phyloP scores from a whole-genome alignment of 1,139 yeast genomes.

The Nakaseomyces uthaithaninus region DNA sequence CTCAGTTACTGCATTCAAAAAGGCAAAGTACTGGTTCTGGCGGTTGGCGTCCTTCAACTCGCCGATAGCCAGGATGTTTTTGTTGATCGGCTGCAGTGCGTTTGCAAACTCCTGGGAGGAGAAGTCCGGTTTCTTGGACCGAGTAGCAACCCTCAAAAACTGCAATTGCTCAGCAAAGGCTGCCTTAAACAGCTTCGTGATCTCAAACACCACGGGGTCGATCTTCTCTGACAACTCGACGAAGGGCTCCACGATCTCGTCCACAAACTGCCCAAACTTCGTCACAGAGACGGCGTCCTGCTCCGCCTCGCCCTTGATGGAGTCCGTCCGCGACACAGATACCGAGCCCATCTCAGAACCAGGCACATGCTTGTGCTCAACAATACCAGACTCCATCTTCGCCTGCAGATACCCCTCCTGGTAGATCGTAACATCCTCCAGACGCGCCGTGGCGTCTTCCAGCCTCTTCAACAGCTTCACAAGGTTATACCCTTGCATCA shows the following conservation, averaged over 20 bases:
- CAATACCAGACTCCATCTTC: slow-evolving; percentile 17
- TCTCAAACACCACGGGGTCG: slow-evolving; percentile 56
- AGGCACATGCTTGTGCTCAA: slow-evolving; percentile 6
- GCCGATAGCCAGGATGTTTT: slow-evolving; percentile 48
- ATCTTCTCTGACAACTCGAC: slow-evolving; percentile 48
- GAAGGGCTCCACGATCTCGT: slow-evolving; percentile 52
- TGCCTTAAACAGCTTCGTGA: slow-evolving; percentile 44
- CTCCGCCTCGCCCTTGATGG: slow-evolving; percentile 25
- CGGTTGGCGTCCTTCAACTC: slow-evolving; percentile 70
- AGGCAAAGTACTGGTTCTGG: slow-evolving; percentile 53
- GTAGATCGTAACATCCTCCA: slow-evolving; percentile 78
- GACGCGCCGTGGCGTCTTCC: slow-evolving; percentile 88
- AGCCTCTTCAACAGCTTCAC: slow-evolving; percentile 75
- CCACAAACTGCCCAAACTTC: slow-evolving; percentile 50
- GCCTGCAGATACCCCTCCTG: slow-evolving; percentile 46
- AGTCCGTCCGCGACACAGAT: slow-evolving; percentile 16
- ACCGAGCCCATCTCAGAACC: slow-evolving; percentile 17
- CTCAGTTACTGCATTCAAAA: slow-evolving; percentile 76
- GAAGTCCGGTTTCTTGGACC: slow-evolving; percentile 57
- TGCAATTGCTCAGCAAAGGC: slow-evolving; percentile 56
- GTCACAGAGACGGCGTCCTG: slow-evolving; percentile 38
- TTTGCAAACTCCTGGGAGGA: slow-evolving; percentile 47
- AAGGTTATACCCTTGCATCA: slow-evolving; percentile 71
- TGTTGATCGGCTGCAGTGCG: slow-evolving; percentile 62
- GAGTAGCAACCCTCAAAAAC: slow-evolving; percentile 52